These are phyloP conservation scores for Thamnidium elegans DNA, from an alignment of 192 early-diverging fungal species.

Conservation along the genomic window DNA sequence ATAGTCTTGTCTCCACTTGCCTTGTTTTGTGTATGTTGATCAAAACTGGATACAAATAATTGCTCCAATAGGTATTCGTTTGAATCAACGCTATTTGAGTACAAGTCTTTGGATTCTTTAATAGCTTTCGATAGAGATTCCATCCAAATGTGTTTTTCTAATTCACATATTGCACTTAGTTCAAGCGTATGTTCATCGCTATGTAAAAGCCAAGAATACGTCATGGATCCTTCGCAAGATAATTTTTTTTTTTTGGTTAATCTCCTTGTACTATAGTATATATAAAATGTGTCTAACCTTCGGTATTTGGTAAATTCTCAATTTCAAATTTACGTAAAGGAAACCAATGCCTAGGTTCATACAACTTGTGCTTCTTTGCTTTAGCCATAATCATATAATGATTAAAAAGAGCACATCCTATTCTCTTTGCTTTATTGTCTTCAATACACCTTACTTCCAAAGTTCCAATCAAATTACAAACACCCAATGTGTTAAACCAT, in stretches of 20 bases:
- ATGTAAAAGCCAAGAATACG: slow-evolving; percentile 10
- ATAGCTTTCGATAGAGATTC: slow-evolving; percentile 46
- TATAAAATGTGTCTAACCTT: slow-evolving; percentile 10
- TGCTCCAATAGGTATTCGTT: slow-evolving; percentile 24
- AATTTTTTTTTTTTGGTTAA: too few species aligned
- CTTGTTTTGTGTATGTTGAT: neutral
- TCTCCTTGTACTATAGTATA: neutral
- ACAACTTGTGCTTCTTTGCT: slow-evolving; percentile 42
- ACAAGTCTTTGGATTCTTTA: slow-evolving; percentile 27
- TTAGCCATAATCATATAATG: slow-evolving; percentile 61
- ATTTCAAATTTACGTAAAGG: slow-evolving; percentile 61
- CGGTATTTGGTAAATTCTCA: slow-evolving; percentile 40
- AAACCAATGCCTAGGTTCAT: slow-evolving; percentile 64
- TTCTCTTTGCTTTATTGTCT: slow-evolving; percentile 40
- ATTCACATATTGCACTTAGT: slow-evolving; percentile 47
- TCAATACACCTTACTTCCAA: slow-evolving; percentile 42
- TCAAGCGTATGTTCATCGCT: slow-evolving; percentile 45
- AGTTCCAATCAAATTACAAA: slow-evolving; percentile 44
- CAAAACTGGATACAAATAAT: slow-evolving; percentile 33
- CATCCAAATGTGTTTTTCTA: slow-evolving; percentile 58
- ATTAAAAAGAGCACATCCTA: slow-evolving; percentile 63
- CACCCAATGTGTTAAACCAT: slow-evolving; percentile 38
- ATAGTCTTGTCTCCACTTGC: neutral
- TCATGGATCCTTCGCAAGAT: neutral
- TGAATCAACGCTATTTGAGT: slow-evolving; percentile 11